These are phyloP conservation scores for Primulina eburnea DNA, from an alignment of 257 asterid species.

Conservation along the genomic window DNA sequence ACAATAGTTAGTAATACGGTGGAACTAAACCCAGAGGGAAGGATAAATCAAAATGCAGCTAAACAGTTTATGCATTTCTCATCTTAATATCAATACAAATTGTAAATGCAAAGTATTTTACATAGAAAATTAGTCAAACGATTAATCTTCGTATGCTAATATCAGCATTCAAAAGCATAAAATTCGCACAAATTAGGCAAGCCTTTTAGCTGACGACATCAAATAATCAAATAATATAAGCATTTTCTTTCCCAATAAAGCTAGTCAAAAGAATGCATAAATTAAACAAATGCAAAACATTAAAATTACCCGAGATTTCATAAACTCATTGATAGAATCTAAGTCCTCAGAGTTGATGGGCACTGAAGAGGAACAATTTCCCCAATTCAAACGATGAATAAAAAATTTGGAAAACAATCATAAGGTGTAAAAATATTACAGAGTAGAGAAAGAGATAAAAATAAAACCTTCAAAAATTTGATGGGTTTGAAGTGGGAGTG, in stretches of 20 bases:
- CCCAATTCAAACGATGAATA: too few relatives aligned
- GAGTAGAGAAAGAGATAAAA: too few relatives aligned
- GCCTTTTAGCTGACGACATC: neutral
- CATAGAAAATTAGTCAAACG: neutral
- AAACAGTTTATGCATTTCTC: neutral
- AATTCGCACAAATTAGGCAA: neutral
- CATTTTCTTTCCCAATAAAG: slow-evolving; percentile 14
- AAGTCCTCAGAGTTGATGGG: slow-evolving; percentile 42
- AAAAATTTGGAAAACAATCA: too few relatives aligned
- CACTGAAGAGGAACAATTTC: too few relatives aligned
- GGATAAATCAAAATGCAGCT: neutral
- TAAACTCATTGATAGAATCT: slow-evolving; percentile 48
- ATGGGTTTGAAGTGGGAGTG: too few relatives aligned
- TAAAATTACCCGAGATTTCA: slow-evolving; percentile 54
- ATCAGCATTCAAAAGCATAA: neutral
- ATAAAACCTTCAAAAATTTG: too few relatives aligned
- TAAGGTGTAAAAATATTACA: too few relatives aligned
- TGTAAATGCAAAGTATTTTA: neutral
- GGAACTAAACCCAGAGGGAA: neutral
- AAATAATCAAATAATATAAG: neutral
- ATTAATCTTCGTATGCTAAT: slow-evolving; percentile 5
- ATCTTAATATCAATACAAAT: neutral
- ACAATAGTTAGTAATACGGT: too few relatives aligned
- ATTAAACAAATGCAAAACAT: neutral
- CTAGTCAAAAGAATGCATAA: neutral